Percentiles rank a stretch among this genome's conserved stretches.
Evolutionary conservation across 495 filamentous ascomycete genomes (phyloP).

Genomic region (Tuber umbilicatum): DNA sequence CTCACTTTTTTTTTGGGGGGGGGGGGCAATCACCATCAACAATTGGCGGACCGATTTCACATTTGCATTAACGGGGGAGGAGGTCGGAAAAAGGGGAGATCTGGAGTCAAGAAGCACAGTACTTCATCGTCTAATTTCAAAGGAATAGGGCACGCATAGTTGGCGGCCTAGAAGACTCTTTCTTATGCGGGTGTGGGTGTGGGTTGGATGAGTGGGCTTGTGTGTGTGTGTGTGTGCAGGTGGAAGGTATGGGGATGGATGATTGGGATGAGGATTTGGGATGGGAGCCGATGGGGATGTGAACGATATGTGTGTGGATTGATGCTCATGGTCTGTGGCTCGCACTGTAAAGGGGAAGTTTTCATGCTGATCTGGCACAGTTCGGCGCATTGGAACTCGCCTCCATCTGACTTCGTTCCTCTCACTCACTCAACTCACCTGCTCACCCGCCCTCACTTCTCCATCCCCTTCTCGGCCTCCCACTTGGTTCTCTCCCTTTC

Average conservation of each 20-base stretch:
- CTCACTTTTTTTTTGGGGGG: not conserved
- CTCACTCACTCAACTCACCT: not conserved
- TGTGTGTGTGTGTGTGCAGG: not conserved
- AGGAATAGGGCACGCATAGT: not conserved
- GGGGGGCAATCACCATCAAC: not conserved
- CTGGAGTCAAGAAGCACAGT: not conserved
- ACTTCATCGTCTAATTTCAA: constrained; percentile 4
- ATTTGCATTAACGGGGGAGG: not conserved
- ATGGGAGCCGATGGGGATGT: constrained; percentile 37
- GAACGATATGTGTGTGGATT: constrained; percentile 32
- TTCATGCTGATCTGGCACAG: constrained; percentile 27
- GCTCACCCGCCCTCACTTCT: not conserved
- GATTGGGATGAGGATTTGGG: constrained; percentile 37
- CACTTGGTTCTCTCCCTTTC: not conserved
- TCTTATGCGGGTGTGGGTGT: not conserved
- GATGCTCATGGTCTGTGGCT: constrained; percentile 20
- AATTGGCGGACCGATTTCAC: constrained; percentile 4
- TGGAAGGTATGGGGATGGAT: constrained; percentile 16
- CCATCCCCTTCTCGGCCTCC: not conserved
- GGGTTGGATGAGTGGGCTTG: not conserved
- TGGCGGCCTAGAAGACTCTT: not conserved
- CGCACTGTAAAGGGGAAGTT: constrained; percentile 30
- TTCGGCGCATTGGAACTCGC: not conserved
- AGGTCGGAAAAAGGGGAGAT: not conserved
- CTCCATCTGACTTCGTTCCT: not conserved